Percentiles rank a stretch among this genome's conserved stretches.
phyloP scores from a whole-genome alignment of 495 filamentous ascomycete genomes.

The Peziza echinospora region DNA sequence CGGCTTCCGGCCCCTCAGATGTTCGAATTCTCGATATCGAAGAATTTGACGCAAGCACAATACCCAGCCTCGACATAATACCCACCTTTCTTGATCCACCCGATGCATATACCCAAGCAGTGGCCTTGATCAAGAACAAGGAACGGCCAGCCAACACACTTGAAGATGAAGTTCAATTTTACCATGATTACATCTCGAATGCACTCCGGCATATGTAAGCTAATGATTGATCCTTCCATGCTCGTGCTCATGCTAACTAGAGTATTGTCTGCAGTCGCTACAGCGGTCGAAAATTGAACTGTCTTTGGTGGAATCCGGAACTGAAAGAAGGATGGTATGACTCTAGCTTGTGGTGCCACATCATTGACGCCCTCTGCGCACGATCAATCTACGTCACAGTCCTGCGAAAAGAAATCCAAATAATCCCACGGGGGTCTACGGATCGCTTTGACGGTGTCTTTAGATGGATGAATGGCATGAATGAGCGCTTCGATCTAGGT shows the following conservation, averaged over 20 bases:
- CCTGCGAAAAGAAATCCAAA: no score
- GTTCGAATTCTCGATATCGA: no score
- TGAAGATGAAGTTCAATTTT: not conserved
- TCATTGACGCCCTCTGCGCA: not conserved
- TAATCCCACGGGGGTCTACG: no score
- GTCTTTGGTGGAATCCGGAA: not conserved
- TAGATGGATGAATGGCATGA: not conserved
- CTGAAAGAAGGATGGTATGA: not conserved
- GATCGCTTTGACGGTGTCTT: not conserved
- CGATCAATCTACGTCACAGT: not conserved
- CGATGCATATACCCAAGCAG: no score
- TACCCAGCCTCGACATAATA: no score
- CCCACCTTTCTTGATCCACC: no score
- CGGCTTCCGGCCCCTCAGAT: no score
- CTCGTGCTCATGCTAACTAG: no score
- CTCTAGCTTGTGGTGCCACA: not conserved
- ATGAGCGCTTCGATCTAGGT: not conserved
- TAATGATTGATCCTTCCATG: no score
- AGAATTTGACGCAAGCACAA: no score
- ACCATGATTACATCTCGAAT: not conserved
- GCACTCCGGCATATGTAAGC: no score
- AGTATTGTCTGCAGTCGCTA: not conserved
- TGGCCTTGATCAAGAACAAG: not conserved
- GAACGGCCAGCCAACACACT: not conserved
- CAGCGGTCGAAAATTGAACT: not conserved